A percentile compares a stretch with the other conserved stretches of the same genome.
These are phyloP conservation scores for Colletotrichum nymphaeae DNA, from an alignment of 2,329 filamentous ascomycete species.

Conservation along the genomic window DNA sequence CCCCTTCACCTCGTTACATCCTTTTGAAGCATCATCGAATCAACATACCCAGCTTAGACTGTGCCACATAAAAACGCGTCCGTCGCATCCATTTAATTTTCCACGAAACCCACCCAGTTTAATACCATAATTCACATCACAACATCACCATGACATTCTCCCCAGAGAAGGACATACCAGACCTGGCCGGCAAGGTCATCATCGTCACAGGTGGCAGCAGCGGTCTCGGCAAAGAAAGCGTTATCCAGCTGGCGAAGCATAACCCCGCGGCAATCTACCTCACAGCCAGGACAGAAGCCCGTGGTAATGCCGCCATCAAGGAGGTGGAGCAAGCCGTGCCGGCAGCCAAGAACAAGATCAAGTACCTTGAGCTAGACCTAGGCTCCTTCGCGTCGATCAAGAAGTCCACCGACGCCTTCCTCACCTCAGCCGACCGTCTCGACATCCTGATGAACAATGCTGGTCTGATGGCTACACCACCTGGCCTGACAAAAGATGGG, in stretches of 20 bases:
- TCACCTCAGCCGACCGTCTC: constrained; percentile 45
- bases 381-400: constrained; percentile 55
- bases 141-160: not conserved
- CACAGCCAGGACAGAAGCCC: constrained; percentile 48
- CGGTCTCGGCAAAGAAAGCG: constrained; percentile 39
- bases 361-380: constrained; percentile 56
- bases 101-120: too few relatives aligned
- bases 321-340: constrained; percentile 45
- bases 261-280: constrained; percentile 18
- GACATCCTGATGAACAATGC: constrained; percentile 60
- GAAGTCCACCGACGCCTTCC: constrained; percentile 50
- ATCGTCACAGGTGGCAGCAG: constrained; percentile 60
- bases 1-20: too few relatives aligned
- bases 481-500: constrained; percentile 53
- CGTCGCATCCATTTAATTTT: too few relatives aligned
- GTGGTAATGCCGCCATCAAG: constrained; percentile 46
- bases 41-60: too few relatives aligned
- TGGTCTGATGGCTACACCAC: constrained; percentile 52
- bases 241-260: constrained; percentile 50
- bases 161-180: constrained; percentile 50
- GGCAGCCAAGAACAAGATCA: constrained; percentile 36
- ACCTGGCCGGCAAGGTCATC: constrained; percentile 59
- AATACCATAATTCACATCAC: not conserved
- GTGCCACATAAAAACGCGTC: too few relatives aligned
- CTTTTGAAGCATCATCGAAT: too few relatives aligned